A percentile compares a stretch with the other conserved stretches of the same genome.
Conservation (phyloP, 208 protist genomes). For the Crithidia bombi region DNA sequence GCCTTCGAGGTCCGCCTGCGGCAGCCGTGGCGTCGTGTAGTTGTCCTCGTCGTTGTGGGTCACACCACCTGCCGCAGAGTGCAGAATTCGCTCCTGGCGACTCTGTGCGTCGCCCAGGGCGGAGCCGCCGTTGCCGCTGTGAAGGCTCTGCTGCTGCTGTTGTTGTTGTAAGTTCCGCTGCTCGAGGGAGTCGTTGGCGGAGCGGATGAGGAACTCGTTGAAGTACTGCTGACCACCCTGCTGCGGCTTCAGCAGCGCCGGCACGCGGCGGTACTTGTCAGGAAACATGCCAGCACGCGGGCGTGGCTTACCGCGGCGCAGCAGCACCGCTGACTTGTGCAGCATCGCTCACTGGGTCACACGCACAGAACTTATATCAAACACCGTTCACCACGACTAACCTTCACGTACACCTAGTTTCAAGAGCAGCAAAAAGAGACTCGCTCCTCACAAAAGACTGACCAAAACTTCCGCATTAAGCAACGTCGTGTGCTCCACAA, state of each 20-base stretch:
- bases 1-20: slow-evolving; percentile 65
- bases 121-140: slow-evolving; percentile 1
- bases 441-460: too few species aligned
- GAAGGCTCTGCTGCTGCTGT: background rate
- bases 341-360: slow-evolving; percentile 25
- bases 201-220: slow-evolving; percentile 71
- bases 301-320: slow-evolving; percentile 86
- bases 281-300: slow-evolving; percentile 84
- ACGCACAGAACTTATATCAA: background rate
- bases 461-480: too few species aligned
- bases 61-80: slow-evolving; percentile 1
- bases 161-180: slow-evolving; percentile 27
- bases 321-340: slow-evolving; percentile 30
- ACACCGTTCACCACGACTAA: background rate
- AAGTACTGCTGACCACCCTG: slow-evolving; percentile 91
- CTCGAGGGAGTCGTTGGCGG: slow-evolving; percentile 61
- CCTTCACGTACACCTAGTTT: too few species aligned
- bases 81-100: background rate
- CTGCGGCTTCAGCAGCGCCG: slow-evolving; percentile 75
- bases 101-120: too few species aligned
- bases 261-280: slow-evolving; percentile 86
- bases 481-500: too few species aligned
- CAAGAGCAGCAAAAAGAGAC: too few species aligned
- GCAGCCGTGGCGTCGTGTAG: slow-evolving; percentile 42
- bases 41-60: too few species aligned